These are phyloP conservation scores for Phyllosticta capitalensis DNA, from an alignment of 2,329 filamentous ascomycete genomes.

Conservation along the genomic window DNA sequence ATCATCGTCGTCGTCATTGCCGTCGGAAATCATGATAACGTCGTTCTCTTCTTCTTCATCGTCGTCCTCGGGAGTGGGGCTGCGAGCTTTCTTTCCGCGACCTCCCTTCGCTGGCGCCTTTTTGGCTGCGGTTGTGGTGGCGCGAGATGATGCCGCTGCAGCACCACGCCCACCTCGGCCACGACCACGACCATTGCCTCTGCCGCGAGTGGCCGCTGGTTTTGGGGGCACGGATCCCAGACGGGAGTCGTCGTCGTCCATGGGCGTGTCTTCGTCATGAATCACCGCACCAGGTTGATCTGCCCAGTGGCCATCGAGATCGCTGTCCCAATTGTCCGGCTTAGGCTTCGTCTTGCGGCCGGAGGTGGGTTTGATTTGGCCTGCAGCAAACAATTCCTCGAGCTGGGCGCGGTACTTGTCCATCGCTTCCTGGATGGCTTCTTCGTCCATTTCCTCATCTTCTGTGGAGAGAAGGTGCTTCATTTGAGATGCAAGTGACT, in stretches of 20 bases:
- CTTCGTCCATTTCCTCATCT: constrained; percentile 49
- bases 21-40: constrained; percentile 33
- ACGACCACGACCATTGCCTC: constrained; percentile 34
- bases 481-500: constrained; percentile 34
- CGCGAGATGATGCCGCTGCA: constrained; percentile 22
- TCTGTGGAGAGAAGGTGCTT: constrained; percentile 29
- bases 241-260: constrained; percentile 23
- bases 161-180: constrained; percentile 32
- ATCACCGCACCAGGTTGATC: constrained; percentile 62
- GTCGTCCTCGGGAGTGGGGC: constrained; percentile 29
- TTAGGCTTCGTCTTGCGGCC: constrained; percentile 57
- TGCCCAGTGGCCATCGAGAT: constrained; percentile 78
- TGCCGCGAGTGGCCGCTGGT: constrained; percentile 35
- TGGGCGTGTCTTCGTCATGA: constrained; percentile 40
- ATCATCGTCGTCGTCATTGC: constrained; percentile 42
- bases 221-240: constrained; percentile 24
- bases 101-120: constrained; percentile 25
- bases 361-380: constrained; percentile 49
- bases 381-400: constrained; percentile 62
- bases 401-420: constrained; percentile 59
- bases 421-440: constrained; percentile 65
- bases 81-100: constrained; percentile 31
- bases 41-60: constrained; percentile 29
- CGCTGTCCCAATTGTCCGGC: constrained; percentile 79
- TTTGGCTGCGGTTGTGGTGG: constrained; percentile 22